These are phyloP conservation scores for Paulownia fortunei DNA, from an alignment of 257 asterid genomes.

Conservation along the genomic window DNA sequence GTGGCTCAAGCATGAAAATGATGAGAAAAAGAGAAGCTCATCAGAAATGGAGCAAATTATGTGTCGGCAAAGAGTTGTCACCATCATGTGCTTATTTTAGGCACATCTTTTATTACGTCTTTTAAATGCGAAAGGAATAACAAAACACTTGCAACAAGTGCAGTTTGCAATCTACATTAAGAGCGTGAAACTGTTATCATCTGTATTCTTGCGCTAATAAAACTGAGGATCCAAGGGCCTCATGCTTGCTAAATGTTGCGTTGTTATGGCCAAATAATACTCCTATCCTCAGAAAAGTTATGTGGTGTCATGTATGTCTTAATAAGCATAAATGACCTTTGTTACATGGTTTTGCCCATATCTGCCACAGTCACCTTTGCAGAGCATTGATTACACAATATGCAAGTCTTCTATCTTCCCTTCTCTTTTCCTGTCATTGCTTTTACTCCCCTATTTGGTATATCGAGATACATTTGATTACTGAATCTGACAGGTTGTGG, in stretches of 20 bases:
- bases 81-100: neutral
- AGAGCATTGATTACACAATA: neutral
- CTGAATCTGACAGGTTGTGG: conserved; percentile 73
- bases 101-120: neutral
- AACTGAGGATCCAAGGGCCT: neutral
- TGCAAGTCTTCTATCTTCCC: neutral
- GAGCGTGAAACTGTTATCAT: neutral
- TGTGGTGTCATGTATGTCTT: neutral
- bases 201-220: conserved; percentile 1
- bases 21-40: neutral
- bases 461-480: conserved; percentile 26
- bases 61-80: neutral
- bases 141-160: no score
- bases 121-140: neutral
- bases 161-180: no score
- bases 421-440: neutral
- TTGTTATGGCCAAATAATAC: no score
- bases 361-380: neutral
- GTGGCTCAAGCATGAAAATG: conserved; percentile 1
- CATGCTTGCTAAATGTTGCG: neutral
- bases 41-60: neutral
- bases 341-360: neutral
- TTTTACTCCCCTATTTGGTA: neutral
- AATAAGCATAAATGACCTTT: neutral
- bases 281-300: no score